Conservation (phyloP, 495 filamentous ascomycete species). For the Amniculicola lignicola region DNA sequence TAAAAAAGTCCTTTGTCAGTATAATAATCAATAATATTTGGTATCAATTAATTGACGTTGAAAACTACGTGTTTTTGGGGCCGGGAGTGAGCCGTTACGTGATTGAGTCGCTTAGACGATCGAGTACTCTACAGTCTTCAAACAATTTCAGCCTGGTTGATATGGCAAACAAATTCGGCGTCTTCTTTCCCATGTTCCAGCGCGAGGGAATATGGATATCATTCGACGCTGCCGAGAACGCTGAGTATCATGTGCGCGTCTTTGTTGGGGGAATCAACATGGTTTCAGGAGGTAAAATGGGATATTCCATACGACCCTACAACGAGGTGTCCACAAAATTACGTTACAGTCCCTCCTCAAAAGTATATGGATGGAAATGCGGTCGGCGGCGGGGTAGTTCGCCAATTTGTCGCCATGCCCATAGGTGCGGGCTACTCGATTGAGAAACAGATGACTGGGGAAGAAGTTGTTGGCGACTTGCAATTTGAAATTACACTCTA, state of each 20-base stretch:
- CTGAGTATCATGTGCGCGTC: constrained; percentile 13
- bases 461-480: constrained; percentile 13
- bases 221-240: neutral
- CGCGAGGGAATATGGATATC: constrained; percentile 25
- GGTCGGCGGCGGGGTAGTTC: neutral
- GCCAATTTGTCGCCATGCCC: constrained; percentile 31
- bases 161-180: constrained; percentile 17
- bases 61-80: too few species aligned
- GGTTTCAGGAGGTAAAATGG: constrained; percentile 21
- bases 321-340: constrained; percentile 7
- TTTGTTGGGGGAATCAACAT: constrained; percentile 22
- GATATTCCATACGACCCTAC: neutral
- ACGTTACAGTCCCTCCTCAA: constrained; percentile 14
- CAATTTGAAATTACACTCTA: constrained; percentile 21
- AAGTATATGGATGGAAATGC: constrained; percentile 24
- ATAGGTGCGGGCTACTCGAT: constrained; percentile 21
- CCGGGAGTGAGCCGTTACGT: too few species aligned
- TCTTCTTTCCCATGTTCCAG: constrained; percentile 27
- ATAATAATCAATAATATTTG: too few species aligned
- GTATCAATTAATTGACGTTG: too few species aligned
- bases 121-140: too few species aligned
- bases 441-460: constrained; percentile 23
- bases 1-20: too few species aligned
- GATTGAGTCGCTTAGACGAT: too few species aligned
- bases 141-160: too few species aligned